Percentiles rank a stretch among this genome's conserved stretches.
These are phyloP conservation scores for Pichia sp. DNA, from an alignment of 1,139 yeast species.

Conservation along the genomic window DNA sequence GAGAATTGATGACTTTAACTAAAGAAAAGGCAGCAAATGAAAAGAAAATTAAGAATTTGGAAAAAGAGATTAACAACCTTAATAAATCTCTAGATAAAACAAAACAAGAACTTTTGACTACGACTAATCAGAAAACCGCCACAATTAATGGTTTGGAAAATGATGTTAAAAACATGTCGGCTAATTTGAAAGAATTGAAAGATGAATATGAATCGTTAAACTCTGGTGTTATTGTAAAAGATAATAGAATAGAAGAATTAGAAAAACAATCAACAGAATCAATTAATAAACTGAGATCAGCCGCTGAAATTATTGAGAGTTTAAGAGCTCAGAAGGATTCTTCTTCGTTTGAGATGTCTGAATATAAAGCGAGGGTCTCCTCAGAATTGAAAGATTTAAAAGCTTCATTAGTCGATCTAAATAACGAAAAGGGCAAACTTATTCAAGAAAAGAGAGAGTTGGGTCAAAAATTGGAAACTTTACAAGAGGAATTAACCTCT, in stretches of 20 bases:
- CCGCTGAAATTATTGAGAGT: constrained; percentile 41
- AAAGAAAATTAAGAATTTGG: constrained; percentile 36
- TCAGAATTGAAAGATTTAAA: constrained; percentile 17
- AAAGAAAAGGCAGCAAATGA: constrained; percentile 54
- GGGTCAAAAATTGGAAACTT: constrained; percentile 10
- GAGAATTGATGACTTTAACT: constrained; percentile 66
- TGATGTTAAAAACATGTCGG: constrained; percentile 11
- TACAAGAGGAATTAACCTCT: constrained; percentile 21
- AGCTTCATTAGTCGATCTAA: constrained; percentile 1
- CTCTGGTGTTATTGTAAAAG: constrained; percentile 31
- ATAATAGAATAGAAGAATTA: constrained; percentile 33
- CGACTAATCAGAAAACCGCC: constrained; percentile 25
- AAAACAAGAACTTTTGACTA: constrained; percentile 22
- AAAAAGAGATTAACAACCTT: constrained; percentile 33
- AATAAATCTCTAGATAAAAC: constrained; percentile 27
- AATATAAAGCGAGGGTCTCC: constrained; percentile 7
- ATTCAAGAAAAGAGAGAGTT: constrained; percentile 10
- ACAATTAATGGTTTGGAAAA: constrained; percentile 18
- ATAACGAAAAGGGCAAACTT: constrained; percentile 11
- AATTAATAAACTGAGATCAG: constrained; percentile 42
- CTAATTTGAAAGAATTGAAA: constrained; percentile 20
- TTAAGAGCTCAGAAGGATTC: constrained; percentile 29
- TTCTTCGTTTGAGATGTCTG: constrained; percentile 14
- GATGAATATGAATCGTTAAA: constrained; percentile 29
- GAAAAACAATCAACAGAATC: constrained; percentile 36